Evolutionary conservation across 768 basidiomycete genomes (phyloP), one percentile per base, ranked within the genome.

Genomic region (Russula virescens): DNA sequence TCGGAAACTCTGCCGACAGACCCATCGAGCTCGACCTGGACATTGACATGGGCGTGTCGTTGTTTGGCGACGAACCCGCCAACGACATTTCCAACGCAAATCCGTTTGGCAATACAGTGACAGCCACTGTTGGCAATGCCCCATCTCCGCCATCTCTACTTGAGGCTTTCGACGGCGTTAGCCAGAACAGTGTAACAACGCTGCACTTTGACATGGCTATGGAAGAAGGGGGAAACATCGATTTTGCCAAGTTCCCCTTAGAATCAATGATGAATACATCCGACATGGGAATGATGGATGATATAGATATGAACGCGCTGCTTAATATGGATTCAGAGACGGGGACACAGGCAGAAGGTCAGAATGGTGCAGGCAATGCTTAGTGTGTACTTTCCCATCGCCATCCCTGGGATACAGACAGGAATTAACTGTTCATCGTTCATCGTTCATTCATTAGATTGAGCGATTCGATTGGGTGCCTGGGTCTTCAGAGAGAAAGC

Each of bases 11-110:
- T 7, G 87, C 83, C 0, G 89, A 92, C 71, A 88, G 88, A 71
- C 89, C 90, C 21, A 91, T 91, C 60, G 89, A 90, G 69, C 79
- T 91, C 26, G 88, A 91, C 71, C 68, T 91, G 66, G 81, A 87
- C 55, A 66, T 66, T 26, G 83, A 85, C 69, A 85, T 77, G 69
- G 69, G 81, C 68, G 61, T 52, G 48, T 68, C 62, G 21, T 73
- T 87, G 16, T 88, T 87, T 66, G 82, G 85, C 8, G 81, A 82
- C 54, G 68, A 71, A 23, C 66, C 73, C 18, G 80, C 56, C 62
- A 71, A 7, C 64, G 66, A 34, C 58, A 55, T 63, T 1, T 52
- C 58, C 31, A 55, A 52, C 25, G n/a, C 58, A 66, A 70, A 46
- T 35, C 71, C 50, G 70, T 77, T 64, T 66, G 65, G 57, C 26